phyloP scores from a whole-genome alignment of 129 eudicot species.

The Artemisia annua region DNA sequence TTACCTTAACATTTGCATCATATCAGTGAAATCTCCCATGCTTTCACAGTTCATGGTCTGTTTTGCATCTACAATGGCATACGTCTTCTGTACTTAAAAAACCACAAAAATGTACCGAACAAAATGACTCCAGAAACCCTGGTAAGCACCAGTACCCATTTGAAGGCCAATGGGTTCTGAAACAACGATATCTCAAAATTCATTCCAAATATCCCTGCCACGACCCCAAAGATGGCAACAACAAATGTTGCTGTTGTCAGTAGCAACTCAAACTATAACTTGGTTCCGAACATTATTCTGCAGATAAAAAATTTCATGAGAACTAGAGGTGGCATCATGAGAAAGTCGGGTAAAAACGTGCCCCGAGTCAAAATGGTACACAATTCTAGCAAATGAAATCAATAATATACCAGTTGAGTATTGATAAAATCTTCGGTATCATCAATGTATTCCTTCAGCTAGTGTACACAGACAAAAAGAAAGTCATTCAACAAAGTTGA shows the following conservation, averaged over 20 bases:
- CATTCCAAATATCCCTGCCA: constrained; percentile 96
- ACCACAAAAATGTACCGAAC: constrained; percentile 67
- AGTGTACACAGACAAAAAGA: constrained; percentile 25
- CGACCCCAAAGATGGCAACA: constrained; percentile 89
- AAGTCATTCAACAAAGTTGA: constrained; percentile 1
- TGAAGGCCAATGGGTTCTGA: constrained; percentile 53
- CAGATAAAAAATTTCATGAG: constrained; percentile 2
- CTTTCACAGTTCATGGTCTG: constrained; percentile 1
- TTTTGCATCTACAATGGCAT: constrained; percentile 68
- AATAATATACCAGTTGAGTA: constrained; percentile 77
- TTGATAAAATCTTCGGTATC: constrained; percentile 97
- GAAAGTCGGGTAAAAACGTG: background rate
- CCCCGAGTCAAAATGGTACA: background rate
- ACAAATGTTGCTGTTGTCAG: constrained; percentile 89
- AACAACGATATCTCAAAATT: constrained; percentile 65
- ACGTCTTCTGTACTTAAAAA: constrained; percentile 69
- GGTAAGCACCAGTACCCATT: constrained; percentile 72
- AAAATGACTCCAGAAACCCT: constrained; percentile 59
- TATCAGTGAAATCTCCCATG: background rate
- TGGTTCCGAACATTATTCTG: constrained; percentile 97
- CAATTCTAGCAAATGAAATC: background rate
- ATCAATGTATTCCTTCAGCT: constrained; percentile 98
- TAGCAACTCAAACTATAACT: constrained; percentile 81
- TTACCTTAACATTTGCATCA: constrained; percentile 12
- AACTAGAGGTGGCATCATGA: background rate